Evolutionary conservation across 164 flowering plant species (phyloP), one percentile per base, ranked within the genome.

Genomic region (Cinnamomum chago): DNA sequence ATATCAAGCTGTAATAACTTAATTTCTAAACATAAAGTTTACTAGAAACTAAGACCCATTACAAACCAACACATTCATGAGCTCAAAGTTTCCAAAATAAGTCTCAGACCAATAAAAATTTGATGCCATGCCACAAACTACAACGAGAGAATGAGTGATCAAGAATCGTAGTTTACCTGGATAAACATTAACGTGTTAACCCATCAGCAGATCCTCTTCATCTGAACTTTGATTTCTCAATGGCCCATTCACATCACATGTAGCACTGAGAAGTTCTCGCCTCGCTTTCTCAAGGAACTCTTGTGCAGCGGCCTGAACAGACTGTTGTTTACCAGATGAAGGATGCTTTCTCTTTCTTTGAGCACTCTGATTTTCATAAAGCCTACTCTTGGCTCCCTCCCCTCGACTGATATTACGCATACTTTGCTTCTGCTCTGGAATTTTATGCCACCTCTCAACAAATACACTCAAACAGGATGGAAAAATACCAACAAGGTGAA

Each of bases 281-380:
- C 88, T 80, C 27, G 99, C 98, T 84, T 96, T 94, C 74, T 90
- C 91, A 62, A 96, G 95, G 84, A 96, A 96, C 71, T 91, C 98
- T 73, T 90, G 84, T 4, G 97, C 92, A 65, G 95, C 93, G 72
- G 85, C 76, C 71, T 81, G 87, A 74, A 90, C 94, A 72, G 94
- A 89, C 72, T 81, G 83, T 15, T 67, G 70, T 35, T 80, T 89
- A 67, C 84, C 92, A 68, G 85, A 70, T 11, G 89, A 84, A 30
- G 76, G 88, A 82, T 58, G 77, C 77, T 93, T 95, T 83, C 95
- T 88, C 88, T 88, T 95, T 88, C 87, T 95, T 12, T 76, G 83
- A 52, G 68, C 73, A 80, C 66, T 83, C 65, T 79, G 33, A 10
- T 67, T 77, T 50, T 90, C 92, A 23, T 62, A 12, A 72, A 79